phyloP scores from a whole-genome alignment of 1,284 basidiomycete genomes.

The Naganishia liquefaciens region DNA sequence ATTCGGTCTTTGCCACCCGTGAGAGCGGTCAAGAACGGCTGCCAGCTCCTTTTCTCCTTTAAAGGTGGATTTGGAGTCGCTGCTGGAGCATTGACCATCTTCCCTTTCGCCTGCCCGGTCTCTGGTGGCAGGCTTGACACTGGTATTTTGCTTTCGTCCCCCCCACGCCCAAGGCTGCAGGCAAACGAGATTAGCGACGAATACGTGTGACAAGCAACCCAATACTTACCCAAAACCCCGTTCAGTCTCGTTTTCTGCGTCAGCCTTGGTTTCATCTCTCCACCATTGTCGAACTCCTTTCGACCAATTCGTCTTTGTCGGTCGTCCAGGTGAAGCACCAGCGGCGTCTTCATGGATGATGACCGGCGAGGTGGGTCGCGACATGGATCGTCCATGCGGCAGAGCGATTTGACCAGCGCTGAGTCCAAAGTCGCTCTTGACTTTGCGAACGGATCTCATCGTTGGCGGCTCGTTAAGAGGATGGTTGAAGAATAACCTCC shows the following conservation, averaged over 20 bases:
- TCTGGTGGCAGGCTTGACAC: conserved; percentile 3
- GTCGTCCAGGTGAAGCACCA: conserved; percentile 33
- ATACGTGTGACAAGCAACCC: neutral
- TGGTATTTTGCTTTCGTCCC: conserved; percentile 31
- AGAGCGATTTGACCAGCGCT: conserved; percentile 13
- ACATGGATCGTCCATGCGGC: conserved; percentile 23
- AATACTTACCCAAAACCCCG: conserved; percentile 36
- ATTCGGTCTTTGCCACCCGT: conserved; percentile 23
- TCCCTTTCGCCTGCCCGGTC: conserved; percentile 8
- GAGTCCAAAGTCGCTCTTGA: conserved; percentile 32
- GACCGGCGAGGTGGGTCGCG: conserved; percentile 29
- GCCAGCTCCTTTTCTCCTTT: conserved; percentile 36
- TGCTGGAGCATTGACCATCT: conserved; percentile 16
- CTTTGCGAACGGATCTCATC: conserved; percentile 23
- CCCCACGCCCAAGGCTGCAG: conserved; percentile 35
- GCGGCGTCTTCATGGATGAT: conserved; percentile 32
- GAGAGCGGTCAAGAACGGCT: conserved; percentile 32
- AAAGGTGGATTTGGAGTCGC: conserved; percentile 30
- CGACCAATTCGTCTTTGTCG: conserved; percentile 30
- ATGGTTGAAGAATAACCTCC: conserved; percentile 14
- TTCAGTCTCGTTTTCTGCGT: conserved; percentile 31
- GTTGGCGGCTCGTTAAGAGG: neutral
- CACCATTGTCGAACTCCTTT: conserved; percentile 33
- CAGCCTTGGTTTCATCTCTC: conserved; percentile 29
- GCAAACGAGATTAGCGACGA: neutral